phyloP scores from a whole-genome alignment of 495 filamentous ascomycete species.

The Daldinia bambusicola region DNA sequence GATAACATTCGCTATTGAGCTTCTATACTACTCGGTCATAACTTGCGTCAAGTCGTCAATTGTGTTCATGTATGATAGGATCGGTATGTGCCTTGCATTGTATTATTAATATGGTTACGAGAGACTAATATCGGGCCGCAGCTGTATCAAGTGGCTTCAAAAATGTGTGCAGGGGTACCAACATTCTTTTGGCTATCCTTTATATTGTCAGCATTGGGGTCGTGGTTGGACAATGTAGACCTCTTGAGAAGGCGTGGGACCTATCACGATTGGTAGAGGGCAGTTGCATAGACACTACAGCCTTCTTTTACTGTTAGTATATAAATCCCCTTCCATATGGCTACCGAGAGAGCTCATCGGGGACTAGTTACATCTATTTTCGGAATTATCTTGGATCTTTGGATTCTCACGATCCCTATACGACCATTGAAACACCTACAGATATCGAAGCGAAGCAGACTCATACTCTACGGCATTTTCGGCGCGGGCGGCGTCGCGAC shows the following conservation, averaged over 20 bases:
- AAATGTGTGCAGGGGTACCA: conserved; percentile 48
- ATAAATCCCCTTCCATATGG: too few relatives aligned
- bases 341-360: neutral
- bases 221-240: conserved; percentile 58
- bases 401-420: conserved; percentile 63
- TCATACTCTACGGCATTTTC: conserved; percentile 60
- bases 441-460: conserved; percentile 53
- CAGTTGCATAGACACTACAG: conserved; percentile 60
- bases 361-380: conserved; percentile 56
- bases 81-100: conserved; percentile 49
- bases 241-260: conserved; percentile 60
- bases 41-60: conserved; percentile 60
- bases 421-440: conserved; percentile 54
- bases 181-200: conserved; percentile 53
- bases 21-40: conserved; percentile 56
- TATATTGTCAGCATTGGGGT: conserved; percentile 50
- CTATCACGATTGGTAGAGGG: conserved; percentile 48
- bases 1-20: conserved; percentile 54
- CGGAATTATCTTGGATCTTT: conserved; percentile 64
- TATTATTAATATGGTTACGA: neutral
- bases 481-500: conserved; percentile 59
- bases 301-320: conserved; percentile 61
- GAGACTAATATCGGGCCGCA: conserved; percentile 20
- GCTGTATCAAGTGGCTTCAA: conserved; percentile 49
- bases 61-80: conserved; percentile 59